These are phyloP conservation scores for Groenewaldozyma tartarivorans DNA, from an alignment of 805 yeast genomes.

Conservation along the genomic window DNA sequence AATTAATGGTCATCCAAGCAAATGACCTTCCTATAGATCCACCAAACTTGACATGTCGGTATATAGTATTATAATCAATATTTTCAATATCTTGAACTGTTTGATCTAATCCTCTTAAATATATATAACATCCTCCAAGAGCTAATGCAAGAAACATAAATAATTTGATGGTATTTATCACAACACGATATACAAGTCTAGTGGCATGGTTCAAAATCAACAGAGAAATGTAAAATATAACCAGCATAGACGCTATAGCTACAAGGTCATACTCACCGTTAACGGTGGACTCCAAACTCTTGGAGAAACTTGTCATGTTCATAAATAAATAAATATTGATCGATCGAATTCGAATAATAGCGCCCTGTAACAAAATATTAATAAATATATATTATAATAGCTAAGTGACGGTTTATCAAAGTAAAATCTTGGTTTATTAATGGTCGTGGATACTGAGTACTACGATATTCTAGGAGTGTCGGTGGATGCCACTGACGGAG, in stretches of 20 bases:
- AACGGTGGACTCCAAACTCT: no score
- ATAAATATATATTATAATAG: no score
- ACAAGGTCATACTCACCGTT: conserved; percentile 10
- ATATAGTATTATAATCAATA: conserved; percentile 12
- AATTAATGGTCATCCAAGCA: no score
- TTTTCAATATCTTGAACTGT: conserved; percentile 6
- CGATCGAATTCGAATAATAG: no score
- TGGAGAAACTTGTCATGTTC: no score
- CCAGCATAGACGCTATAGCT: conserved; percentile 15
- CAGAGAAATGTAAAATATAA: conserved; percentile 19
- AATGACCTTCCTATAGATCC: background rate
- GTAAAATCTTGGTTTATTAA: conserved; percentile 21
- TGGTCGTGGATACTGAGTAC: conserved; percentile 82
- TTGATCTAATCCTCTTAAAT: conserved; percentile 9
- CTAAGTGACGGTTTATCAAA: no score
- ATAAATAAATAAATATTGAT: no score
- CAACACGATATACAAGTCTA: conserved; percentile 16
- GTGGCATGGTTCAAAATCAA: conserved; percentile 17
- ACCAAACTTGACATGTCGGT: background rate
- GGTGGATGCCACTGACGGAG: conserved; percentile 62
- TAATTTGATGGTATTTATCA: conserved; percentile 15
- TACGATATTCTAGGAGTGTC: conserved; percentile 70
- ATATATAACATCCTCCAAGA: conserved; percentile 1
- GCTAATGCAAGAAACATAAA: conserved; percentile 2
- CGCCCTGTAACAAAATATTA: no score